Base-by-base conservation (phyloP, 768 basidiomycete species). In the Mycena alexandri region DNA sequence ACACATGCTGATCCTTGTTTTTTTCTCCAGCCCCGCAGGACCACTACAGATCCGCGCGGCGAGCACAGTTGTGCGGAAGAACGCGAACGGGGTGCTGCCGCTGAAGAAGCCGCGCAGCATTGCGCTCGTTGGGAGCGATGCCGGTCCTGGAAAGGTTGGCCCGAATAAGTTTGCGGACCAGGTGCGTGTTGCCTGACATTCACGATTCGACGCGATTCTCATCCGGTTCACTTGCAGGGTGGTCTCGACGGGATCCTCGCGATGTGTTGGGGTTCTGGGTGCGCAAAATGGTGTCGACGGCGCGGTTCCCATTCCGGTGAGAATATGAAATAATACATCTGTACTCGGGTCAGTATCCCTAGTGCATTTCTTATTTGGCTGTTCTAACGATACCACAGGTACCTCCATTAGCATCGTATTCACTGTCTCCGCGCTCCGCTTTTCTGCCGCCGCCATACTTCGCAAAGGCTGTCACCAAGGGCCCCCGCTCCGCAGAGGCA, bases 221-320 rank as follows among this genome's bases (percentile, higher is more conserved):
- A 38, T 60, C 29, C 24, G 19, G 36, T 16, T 44, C 24, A n/a
- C 41, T 22, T 34, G 29, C 67, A 81, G 71, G 88, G 85, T 52
- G 89, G 90, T 25, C 79, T 81, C 34, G 86, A 85, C 53, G 94
- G 94, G 12, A 84, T 92, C 19, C 83, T 98, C 22, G 94, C 94
- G 10, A 91, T 95, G 90, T 95, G 95, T 16, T 98, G 96, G 96
- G 96, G 94, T 41, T 92, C 90, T 55, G 94, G 94, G 79, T 83
- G 50, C n/a, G n/a, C n/a, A n/a, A n/a, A n/a, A n/a, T n/a, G n/a
- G n/a, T n/a, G n/a, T n/a, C n/a, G n/a, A n/a, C n/a, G n/a, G n/a
- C n/a, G n/a, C n/a, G n/a, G n/a, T n/a, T n/a, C n/a, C n/a, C n/a
- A n/a, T n/a, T n/a, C n/a, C n/a, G n/a, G n/a, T n/a, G n/a, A n/a